Conservation (phyloP, 306 rosid species). For the Malus orientalis region DNA sequence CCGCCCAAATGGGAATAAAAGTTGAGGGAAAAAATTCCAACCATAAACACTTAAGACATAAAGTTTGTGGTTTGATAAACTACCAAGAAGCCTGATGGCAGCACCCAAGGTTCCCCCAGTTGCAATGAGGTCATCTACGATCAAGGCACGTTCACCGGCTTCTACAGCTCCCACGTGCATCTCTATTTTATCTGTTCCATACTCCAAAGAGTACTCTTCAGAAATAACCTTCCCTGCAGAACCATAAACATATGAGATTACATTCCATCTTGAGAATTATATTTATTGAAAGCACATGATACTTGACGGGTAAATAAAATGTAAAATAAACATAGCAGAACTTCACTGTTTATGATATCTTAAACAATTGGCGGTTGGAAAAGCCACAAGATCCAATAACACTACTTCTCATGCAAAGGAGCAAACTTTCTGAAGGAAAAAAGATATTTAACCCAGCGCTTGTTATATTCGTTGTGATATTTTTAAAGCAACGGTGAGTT, state of each 20-base stretch:
- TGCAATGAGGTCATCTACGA: conserved; percentile 96
- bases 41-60: background rate
- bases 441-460: background rate
- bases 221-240: conserved; percentile 84
- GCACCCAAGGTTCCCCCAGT: conserved; percentile 95
- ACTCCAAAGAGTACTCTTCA: conserved; percentile 92
- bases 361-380: background rate
- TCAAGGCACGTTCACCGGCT: conserved; percentile 80
- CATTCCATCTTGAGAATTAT: background rate
- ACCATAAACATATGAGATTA: background rate
- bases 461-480: background rate
- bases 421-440: background rate
- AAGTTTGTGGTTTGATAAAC: background rate
- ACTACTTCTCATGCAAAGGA: background rate
- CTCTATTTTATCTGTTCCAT: conserved; percentile 91
- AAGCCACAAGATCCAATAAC: background rate
- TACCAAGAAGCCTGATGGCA: conserved; percentile 90
- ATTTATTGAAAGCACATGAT: background rate
- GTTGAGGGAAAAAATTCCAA: background rate
- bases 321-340: background rate
- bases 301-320: background rate
- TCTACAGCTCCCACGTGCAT: conserved; percentile 97
- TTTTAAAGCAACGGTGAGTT: background rate
- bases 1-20: background rate
- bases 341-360: background rate